Evolutionary conservation across 2,329 filamentous ascomycete species (phyloP).

Genomic region (Colletotrichum sp.): DNA sequence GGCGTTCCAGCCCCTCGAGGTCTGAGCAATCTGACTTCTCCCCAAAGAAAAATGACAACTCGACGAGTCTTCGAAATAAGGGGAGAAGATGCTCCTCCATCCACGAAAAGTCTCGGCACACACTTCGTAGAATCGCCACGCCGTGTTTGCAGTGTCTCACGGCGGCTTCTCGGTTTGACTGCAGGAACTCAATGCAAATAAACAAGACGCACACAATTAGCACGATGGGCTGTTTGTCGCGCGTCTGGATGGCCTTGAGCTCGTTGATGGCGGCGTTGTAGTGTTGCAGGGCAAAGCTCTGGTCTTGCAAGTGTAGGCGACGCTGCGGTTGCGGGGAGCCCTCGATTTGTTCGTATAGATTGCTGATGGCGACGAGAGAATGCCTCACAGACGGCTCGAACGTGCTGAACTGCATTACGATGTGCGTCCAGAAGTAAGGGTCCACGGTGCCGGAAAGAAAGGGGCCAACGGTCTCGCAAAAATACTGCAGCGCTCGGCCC

Average conservation of each 20-base stretch:
- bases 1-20: slow-evolving; percentile 13
- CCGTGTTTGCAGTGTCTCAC: slow-evolving; percentile 17
- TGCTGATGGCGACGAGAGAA: slow-evolving; percentile 54
- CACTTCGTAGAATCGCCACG: slow-evolving; percentile 5
- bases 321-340: neutral
- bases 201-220: slow-evolving; percentile 56
- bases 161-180: slow-evolving; percentile 3
- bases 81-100: slow-evolving; percentile 11
- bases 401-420: slow-evolving; percentile 51
- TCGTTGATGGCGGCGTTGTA: slow-evolving; percentile 55
- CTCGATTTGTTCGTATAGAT: slow-evolving; percentile 43
- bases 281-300: slow-evolving; percentile 45
- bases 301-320: neutral
- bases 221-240: slow-evolving; percentile 27
- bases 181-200: slow-evolving; percentile 61
- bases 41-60: slow-evolving; percentile 10
- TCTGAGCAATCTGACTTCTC: slow-evolving; percentile 23
- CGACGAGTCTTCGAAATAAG: neutral
- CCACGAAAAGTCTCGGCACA: slow-evolving; percentile 9
- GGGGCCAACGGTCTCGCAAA: slow-evolving; percentile 37
- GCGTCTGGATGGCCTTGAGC: slow-evolving; percentile 39
- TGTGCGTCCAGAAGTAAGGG: slow-evolving; percentile 47
- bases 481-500: slow-evolving; percentile 35
- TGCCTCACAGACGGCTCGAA: slow-evolving; percentile 52
- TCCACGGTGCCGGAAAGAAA: slow-evolving; percentile 45